Conservation (phyloP, 345 rosid genomes). For the Schrenkiella parvula region DNA sequence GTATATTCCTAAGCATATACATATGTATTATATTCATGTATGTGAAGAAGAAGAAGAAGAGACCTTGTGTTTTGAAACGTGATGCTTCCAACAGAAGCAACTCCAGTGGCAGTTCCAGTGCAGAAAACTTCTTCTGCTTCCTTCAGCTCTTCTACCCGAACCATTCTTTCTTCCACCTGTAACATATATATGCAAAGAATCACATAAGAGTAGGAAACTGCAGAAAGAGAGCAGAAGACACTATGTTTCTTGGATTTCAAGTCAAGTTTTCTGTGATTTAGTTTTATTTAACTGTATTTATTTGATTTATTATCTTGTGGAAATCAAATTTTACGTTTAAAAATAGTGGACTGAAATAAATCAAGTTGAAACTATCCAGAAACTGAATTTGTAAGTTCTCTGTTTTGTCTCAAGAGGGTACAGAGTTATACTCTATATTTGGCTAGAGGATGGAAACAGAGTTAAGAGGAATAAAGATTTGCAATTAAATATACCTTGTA, state of each 20-base stretch:
- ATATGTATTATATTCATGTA: background rate
- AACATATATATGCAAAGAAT: background rate
- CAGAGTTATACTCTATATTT: background rate
- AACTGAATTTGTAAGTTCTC: background rate
- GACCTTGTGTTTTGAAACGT: constrained; percentile 54
- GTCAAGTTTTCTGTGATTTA: background rate
- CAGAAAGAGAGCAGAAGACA: background rate
- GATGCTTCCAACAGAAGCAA: constrained; percentile 61
- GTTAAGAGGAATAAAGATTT: background rate
- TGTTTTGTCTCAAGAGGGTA: background rate
- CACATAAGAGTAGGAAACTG: background rate
- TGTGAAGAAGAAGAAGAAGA: background rate
- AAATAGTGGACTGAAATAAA: background rate
- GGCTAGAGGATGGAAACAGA: background rate
- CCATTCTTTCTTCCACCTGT: constrained; percentile 62
- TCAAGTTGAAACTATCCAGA: background rate
- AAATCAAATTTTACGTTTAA: background rate
- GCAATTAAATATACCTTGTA: constrained; percentile 45
- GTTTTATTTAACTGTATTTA: background rate
- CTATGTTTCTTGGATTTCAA: background rate
- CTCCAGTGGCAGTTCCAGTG: constrained; percentile 77
- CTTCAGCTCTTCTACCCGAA: constrained; percentile 51
- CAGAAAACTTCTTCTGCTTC: constrained; percentile 76
- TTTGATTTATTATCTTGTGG: background rate
- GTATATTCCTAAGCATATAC: background rate